Conservation (phyloP, 495 filamentous ascomycete genomes). For the Thozetella sp. region DNA sequence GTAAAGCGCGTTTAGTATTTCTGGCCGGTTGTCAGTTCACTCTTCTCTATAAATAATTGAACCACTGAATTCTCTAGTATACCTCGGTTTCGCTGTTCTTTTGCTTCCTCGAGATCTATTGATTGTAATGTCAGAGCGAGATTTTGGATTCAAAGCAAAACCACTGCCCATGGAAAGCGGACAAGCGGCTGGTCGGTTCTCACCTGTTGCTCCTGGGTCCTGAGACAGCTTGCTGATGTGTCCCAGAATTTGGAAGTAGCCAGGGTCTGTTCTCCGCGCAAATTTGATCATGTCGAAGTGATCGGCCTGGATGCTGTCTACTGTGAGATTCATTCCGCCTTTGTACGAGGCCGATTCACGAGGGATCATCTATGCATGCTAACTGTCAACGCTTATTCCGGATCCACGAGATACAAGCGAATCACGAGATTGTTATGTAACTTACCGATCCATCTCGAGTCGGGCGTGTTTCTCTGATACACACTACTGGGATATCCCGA, state of each 20-base stretch:
- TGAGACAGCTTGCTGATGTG: constrained; percentile 23
- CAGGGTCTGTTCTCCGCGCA: constrained; percentile 22
- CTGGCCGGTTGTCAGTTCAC: constrained; percentile 11
- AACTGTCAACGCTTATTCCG: neutral
- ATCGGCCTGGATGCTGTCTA: constrained; percentile 16
- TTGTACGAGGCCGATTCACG: constrained; percentile 25
- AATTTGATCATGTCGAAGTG: constrained; percentile 25
- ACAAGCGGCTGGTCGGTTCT: neutral
- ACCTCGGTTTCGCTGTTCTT: constrained; percentile 33
- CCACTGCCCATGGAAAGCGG: too few relatives aligned
- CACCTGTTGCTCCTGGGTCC: constrained; percentile 20
- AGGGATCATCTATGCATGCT: constrained; percentile 20
- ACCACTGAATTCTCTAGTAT: neutral
- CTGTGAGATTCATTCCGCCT: constrained; percentile 22
- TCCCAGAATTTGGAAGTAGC: constrained; percentile 20
- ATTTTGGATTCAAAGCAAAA: too few relatives aligned
- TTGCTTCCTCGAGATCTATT: constrained; percentile 13
- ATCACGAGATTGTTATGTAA: neutral
- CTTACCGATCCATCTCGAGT: constrained; percentile 3
- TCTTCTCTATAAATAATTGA: neutral
- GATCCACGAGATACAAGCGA: neutral
- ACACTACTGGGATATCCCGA: constrained; percentile 29
- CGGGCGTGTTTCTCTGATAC: constrained; percentile 24
- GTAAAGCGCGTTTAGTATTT: constrained; percentile 29
- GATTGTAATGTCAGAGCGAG: too few relatives aligned